Evolutionary conservation across 2,329 filamentous ascomycete species (phyloP), one percentile per base, ranked within the genome.

Genomic region (Chaetomiaceae sp.): DNA sequence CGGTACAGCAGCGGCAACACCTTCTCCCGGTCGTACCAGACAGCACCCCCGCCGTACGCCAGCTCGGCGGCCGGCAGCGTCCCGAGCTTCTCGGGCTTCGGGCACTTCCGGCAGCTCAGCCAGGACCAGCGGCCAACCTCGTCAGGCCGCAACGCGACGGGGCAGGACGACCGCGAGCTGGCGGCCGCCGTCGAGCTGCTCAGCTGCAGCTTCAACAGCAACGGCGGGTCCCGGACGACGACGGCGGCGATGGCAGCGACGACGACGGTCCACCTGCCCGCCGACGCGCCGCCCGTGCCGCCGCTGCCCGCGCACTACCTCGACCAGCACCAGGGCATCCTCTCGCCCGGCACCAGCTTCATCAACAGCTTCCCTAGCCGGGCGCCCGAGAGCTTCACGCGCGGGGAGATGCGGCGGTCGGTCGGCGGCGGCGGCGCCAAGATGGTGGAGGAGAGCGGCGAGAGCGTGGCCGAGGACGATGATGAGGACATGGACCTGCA

Each of bases 111-210:
- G 50, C 83, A 89, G 52, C 81, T 77, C 57, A 93, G 86, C 64
- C 81, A 82, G 52, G 86, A 90, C 56, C 77, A 77, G 49, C 82
- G 88, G 26, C 88, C 89, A 22, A 78, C 78, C 27, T 95, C 89
- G 2, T 89, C 88, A 6, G 88, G 89, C 30, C 80, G 79, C 56
- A 87, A 84, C 61, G 72, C 74, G 42, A 83, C 81, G 8, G 84
- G 88, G 46, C 82, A 91, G 58, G 88, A 94, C 54, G 90, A 95
- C 61, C 84, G 82, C 38, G 88, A 94, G 55, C 75, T 97, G 49
- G 91, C 89, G 17, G 90, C 90, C 12, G 90, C 91, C 3, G 88
- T 96, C 40, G 88, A 93, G 57, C 74, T 95, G 55, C 80, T 95
- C 52, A 91, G 86, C 67, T 94, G 88, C 74, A 95, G 88, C 65